Evolutionary conservation across 768 basidiomycete genomes (phyloP), one percentile per base, ranked within the genome.

Genomic region (Hemileccinum impolitum): DNA sequence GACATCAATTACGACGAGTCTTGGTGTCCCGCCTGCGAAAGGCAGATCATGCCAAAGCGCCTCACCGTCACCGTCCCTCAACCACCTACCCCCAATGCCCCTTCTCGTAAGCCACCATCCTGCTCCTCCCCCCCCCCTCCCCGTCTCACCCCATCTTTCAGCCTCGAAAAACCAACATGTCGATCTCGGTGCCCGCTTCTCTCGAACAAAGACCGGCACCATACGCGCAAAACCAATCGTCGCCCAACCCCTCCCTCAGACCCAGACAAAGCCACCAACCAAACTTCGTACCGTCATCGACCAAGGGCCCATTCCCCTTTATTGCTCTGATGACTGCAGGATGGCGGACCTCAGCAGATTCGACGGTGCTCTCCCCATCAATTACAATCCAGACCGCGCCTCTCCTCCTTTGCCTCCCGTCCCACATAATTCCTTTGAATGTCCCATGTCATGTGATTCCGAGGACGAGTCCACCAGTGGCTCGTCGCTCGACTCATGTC

Each of bases 11-110:
- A 82, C 71, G 87, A 88, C 70, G 76, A 83, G 53, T 73, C 81
- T 48, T 92, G 85, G 85, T 91, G 89, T 77, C 85, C 86, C 43
- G 80, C 79, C 61, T 92, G 90, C 73, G 79, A 82, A 59, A 74
- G 80, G 57, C 84, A 85, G 54, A 90, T 92, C 56, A 71, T 79
- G n/a, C 89, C 90, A n/a, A 88, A 87, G 63, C 84, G 86, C 55
- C 72, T 70, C 55, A 74, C 73, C 12, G 76, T 87, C 49, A 66
- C 78, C 28, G 61, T 81, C 47, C 56, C 62, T 23, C 68, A 55
- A 13, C 57, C 45, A 19, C 47, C 53, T 17, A n/a, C n/a, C 43
- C 50, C 37, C 52, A 57, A 37, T 6, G 55, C 61, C 18, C 45
- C 66, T 1, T 70, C 72, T 35, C 68, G 77, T 79, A 51, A 62